Evolutionary conservation across 2,329 filamentous ascomycete species (phyloP).

Genomic region (Colletotrichum ledebouriae): DNA sequence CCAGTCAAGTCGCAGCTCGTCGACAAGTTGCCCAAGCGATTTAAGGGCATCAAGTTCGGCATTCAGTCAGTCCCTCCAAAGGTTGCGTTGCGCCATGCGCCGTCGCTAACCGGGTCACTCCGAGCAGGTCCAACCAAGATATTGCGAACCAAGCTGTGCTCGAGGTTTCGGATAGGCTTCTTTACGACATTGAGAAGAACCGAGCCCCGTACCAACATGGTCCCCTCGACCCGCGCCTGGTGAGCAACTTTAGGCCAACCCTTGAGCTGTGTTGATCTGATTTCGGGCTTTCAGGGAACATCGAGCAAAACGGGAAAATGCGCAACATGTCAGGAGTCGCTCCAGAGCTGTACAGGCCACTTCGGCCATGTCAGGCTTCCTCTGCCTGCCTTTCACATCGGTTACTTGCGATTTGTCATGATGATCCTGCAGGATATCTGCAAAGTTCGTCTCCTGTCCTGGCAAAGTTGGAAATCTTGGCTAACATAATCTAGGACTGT

Average conservation of each 20-base stretch:
- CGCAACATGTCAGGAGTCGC: constrained; percentile 83
- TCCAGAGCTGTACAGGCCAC: constrained; percentile 92
- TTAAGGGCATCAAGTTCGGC: constrained; percentile 94
- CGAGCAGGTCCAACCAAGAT: constrained; percentile 83
- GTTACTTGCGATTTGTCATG: constrained; percentile 94
- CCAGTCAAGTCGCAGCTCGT: constrained; percentile 87
- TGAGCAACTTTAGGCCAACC: constrained; percentile 48
- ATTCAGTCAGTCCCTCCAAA: constrained; percentile 72
- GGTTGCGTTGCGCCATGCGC: neutral
- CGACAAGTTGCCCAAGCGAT: constrained; percentile 89
- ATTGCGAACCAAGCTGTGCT: constrained; percentile 96
- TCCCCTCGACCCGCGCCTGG: constrained; percentile 86
- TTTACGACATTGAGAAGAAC: constrained; percentile 90
- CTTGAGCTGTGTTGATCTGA: neutral
- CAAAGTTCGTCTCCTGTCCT: constrained; percentile 66
- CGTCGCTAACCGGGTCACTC: neutral
- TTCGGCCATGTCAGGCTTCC: constrained; percentile 94
- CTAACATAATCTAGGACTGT: constrained; percentile 70
- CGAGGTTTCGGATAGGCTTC: constrained; percentile 91
- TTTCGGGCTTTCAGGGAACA: constrained; percentile 70
- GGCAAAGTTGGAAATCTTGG: neutral
- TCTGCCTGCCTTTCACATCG: constrained; percentile 94
- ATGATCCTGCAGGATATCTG: constrained; percentile 95
- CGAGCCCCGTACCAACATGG: constrained; percentile 84
- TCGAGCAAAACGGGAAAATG: constrained; percentile 87